phyloP scores from a whole-genome alignment of 768 basidiomycete species.

The Amanita rubescens region DNA sequence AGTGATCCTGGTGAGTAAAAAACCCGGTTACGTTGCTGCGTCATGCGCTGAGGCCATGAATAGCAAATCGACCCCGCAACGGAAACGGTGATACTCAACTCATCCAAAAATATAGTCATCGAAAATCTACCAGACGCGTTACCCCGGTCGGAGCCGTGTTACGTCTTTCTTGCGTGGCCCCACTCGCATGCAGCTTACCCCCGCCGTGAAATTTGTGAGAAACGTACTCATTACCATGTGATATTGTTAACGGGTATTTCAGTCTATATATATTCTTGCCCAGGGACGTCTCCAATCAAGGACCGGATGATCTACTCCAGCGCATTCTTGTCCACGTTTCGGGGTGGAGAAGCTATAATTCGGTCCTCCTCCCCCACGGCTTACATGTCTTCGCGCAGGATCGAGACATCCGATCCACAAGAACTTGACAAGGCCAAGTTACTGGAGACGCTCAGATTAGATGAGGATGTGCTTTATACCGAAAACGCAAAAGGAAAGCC shows the following conservation, averaged over 20 bases:
- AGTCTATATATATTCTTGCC: conserved; percentile 95
- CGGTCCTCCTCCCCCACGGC: conserved; percentile 33
- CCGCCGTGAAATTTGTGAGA: conserved; percentile 55
- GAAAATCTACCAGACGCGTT: conserved; percentile 41
- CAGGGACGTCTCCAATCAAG: conserved; percentile 71
- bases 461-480: neutral
- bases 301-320: conserved; percentile 87
- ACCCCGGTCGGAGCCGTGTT: conserved; percentile 56
- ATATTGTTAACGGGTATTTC: neutral
- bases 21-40: conserved; percentile 6
- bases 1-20: conserved; percentile 52
- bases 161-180: conserved; percentile 63
- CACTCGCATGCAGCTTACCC: conserved; percentile 31
- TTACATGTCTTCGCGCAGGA: conserved; percentile 46
- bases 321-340: conserved; percentile 49
- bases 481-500: conserved; percentile 24
- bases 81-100: conserved; percentile 49
- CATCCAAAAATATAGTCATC: conserved; percentile 30
- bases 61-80: conserved; percentile 62
- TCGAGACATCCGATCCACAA: conserved; percentile 76
- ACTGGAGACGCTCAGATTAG: conserved; percentile 45
- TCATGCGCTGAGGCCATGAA: neutral
- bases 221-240: neutral
- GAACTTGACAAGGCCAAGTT: conserved; percentile 66
- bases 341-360: conserved; percentile 46